Conservation (phyloP, 2,329 filamentous ascomycete genomes). For the Calonectria hongkongensis region DNA sequence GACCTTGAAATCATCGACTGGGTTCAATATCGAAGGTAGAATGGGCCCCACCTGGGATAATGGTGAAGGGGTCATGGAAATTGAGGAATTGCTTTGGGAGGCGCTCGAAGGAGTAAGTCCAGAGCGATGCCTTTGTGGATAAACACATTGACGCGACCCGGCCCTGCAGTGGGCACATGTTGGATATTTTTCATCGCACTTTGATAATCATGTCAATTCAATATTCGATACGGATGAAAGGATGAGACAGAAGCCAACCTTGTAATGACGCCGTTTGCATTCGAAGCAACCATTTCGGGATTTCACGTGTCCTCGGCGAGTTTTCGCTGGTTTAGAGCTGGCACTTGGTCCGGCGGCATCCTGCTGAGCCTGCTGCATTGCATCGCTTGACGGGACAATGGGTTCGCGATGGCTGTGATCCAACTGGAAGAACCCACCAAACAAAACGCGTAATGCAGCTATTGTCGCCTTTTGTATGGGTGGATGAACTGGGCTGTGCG, state of each 20-base stretch:
- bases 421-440: no score
- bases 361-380: no score
- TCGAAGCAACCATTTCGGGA: conserved; percentile 13
- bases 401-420: no score
- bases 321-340: background rate
- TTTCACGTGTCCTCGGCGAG: conserved; percentile 14
- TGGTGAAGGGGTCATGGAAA: no score
- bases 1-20: background rate
- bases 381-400: no score
- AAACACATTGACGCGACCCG: background rate
- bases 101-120: background rate
- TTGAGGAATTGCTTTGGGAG: background rate
- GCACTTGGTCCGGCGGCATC: no score
- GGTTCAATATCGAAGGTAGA: no score
- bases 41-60: background rate
- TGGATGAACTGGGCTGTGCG: no score
- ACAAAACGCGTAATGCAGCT: no score
- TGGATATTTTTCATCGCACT: conserved; percentile 8
- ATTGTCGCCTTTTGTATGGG: no score
- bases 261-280: conserved; percentile 18
- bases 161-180: background rate
- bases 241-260: background rate
- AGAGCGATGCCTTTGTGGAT: background rate
- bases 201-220: background rate
- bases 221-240: background rate